A percentile compares a stretch with the other conserved stretches of the same genome.
phyloP scores from a whole-genome alignment of 331 rosid species.

The Spiraea crenata region DNA sequence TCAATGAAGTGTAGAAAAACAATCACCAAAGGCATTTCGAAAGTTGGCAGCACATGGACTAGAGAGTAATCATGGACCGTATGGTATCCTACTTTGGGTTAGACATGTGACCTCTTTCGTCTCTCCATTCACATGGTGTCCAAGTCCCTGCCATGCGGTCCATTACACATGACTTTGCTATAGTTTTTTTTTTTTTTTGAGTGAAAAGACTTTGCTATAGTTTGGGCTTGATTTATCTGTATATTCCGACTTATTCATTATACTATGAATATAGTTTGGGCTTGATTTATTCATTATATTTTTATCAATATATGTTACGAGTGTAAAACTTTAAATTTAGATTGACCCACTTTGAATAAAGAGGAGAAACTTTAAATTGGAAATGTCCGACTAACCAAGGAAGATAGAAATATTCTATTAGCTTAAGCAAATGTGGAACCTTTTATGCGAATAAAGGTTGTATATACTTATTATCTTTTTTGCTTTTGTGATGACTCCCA shows the following conservation, averaged over 20 bases:
- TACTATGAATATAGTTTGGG: too few species aligned
- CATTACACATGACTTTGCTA: slow-evolving; percentile 1
- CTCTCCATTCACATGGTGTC: not conserved
- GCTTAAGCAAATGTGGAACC: not conserved
- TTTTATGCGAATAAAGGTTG: not conserved
- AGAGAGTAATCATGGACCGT: not conserved
- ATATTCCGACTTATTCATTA: too few species aligned
- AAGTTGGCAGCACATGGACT: not conserved
- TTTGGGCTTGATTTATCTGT: too few species aligned
- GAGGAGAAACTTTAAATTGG: not conserved
- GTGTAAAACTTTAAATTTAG: too few species aligned
- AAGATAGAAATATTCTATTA: not conserved
- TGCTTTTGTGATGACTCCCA: not conserved
- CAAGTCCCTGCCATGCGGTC: slow-evolving; percentile 5
- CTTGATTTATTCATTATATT: too few species aligned
- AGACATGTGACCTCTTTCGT: slow-evolving; percentile 17
- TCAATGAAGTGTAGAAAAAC: not conserved
- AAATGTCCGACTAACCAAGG: too few species aligned
- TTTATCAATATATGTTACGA: too few species aligned
- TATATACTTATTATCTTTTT: not conserved
- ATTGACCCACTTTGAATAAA: not conserved
- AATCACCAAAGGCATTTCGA: too few species aligned
- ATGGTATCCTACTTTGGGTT: slow-evolving; percentile 16
- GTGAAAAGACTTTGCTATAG: too few species aligned
- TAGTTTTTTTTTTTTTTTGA: too few species aligned